Conservation (phyloP, 305 asterid genomes). For the Solanum hybrid region DNA sequence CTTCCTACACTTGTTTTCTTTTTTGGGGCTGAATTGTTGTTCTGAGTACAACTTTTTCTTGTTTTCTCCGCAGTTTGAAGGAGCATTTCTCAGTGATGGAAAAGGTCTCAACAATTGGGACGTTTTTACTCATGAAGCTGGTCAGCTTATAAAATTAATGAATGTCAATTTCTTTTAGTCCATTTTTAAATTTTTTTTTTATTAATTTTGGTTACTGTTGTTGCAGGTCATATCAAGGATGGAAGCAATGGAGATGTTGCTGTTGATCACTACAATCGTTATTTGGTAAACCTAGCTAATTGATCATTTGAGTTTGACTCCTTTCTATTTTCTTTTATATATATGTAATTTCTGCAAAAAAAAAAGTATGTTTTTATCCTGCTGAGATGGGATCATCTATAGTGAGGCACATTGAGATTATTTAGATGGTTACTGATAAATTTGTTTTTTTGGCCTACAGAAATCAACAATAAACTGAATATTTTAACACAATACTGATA, state of each 20-base stretch:
- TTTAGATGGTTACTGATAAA: not conserved
- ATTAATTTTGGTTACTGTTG: not conserved
- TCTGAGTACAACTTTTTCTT: not conserved
- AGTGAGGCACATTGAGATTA: not conserved
- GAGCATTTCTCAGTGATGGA: conserved; percentile 42
- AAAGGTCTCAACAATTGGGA: conserved; percentile 64
- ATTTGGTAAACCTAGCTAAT: conserved; percentile 23
- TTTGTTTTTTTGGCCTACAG: not conserved
- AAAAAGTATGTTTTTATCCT: not conserved
- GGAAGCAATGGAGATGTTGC: conserved; percentile 60
- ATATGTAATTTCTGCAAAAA: not conserved
- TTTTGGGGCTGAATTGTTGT: not conserved
- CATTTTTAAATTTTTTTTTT: not conserved
- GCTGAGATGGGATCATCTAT: not conserved
- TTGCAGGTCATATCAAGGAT: conserved; percentile 39
- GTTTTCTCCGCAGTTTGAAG: conserved; percentile 38
- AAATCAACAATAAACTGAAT: not conserved
- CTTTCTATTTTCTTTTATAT: too few relatives aligned
- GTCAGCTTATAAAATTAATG: conserved; percentile 10
- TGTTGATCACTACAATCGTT: conserved; percentile 57
- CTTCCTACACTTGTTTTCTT: not conserved
- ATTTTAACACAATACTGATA: not conserved
- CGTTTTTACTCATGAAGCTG: conserved; percentile 33
- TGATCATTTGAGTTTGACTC: not conserved
- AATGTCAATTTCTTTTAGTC: not conserved